Evolutionary conservation across 2,329 filamentous ascomycete species (phyloP), one percentile per base, ranked within the genome.

Genomic region (Fusarium sp.): DNA sequence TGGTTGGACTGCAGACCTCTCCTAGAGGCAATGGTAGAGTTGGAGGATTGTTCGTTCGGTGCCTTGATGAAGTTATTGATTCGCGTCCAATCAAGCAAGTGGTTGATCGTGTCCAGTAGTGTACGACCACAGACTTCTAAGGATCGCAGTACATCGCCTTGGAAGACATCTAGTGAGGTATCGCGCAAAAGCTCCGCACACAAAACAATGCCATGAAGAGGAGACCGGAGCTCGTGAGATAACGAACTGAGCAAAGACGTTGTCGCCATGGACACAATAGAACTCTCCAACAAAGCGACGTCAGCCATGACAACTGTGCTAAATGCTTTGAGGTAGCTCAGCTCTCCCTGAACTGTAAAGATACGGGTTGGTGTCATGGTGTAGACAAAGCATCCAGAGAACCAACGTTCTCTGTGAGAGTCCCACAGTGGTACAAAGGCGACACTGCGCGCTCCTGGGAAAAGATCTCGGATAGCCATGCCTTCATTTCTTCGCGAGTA

Each of bases 181-280:
- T 87, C 85, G 8, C 81, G 79, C 1, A 89, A 70, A 8, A 88
- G 76, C 63, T 88, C 85, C 1, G 81, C 79, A 57, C 79, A 85
- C 0, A 85, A 83, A 0, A 90, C 75, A 31, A 90, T 83, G 3
- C 87, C 88, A 57, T 90, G 87, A 3, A 90, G 76, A 0, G 88
- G 88, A 7, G 84, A 87, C 10, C 88, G 80, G 11, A 90, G 78
- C 69, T 90, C 88, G 68, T 90, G 88, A 4, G 84, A 87, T 13
- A 90, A 83, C 5, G 84, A 88, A 4, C 85, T 84, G 15, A 90
- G 82, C 42, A 88, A 84, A 57, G 88, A 86, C 2, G 83, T 83
- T 71, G 88, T 88, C 31, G 85, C 83, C 55, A 78, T 80, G 33
- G 81, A 79, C 0, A 79, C 78, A 13, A 76, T 69, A 11, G 74